These are phyloP conservation scores for Amphicarpaea edgeworthii DNA, from an alignment of 306 rosid species.

Conservation along the genomic window DNA sequence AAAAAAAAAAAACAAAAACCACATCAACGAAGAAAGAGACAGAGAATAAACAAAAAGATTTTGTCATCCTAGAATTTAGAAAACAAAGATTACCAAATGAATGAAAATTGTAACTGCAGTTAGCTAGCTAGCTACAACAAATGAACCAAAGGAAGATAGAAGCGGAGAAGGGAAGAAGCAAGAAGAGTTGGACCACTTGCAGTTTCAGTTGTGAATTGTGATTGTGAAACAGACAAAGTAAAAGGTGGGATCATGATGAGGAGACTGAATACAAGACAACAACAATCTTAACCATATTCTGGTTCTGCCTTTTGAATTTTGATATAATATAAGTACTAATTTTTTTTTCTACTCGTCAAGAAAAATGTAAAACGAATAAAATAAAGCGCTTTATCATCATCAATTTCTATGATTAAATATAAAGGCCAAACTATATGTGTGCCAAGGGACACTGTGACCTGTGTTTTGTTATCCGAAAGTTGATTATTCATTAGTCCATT, in stretches of 20 bases:
- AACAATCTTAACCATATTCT: constrained; percentile 18
- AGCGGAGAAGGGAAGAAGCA: constrained; percentile 44
- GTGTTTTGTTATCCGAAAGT: constrained; percentile 6
- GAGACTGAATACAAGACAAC: constrained; percentile 46
- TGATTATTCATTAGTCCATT: background rate
- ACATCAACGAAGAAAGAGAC: constrained; percentile 37
- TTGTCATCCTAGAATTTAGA: background rate
- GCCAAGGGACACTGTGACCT: constrained; percentile 5
- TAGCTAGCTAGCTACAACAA: constrained; percentile 30
- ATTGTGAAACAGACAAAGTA: constrained; percentile 76
- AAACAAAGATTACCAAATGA: constrained; percentile 36
- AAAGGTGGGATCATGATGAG: constrained; percentile 57
- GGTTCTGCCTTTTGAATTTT: no score
- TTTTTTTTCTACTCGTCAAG: background rate
- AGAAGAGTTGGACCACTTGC: constrained; percentile 47
- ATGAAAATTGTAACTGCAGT: constrained; percentile 24
- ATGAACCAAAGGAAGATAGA: constrained; percentile 25
- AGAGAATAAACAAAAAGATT: constrained; percentile 2
- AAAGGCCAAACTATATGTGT: constrained; percentile 39
- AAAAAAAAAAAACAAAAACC: no score
- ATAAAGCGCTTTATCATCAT: constrained; percentile 43
- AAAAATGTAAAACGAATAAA: constrained; percentile 16
- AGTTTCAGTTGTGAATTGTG: constrained; percentile 60
- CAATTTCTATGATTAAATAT: constrained; percentile 28
- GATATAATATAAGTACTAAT: background rate